Base-by-base conservation (phyloP, 257 asterid genomes). In the Prunella vulgaris region DNA sequence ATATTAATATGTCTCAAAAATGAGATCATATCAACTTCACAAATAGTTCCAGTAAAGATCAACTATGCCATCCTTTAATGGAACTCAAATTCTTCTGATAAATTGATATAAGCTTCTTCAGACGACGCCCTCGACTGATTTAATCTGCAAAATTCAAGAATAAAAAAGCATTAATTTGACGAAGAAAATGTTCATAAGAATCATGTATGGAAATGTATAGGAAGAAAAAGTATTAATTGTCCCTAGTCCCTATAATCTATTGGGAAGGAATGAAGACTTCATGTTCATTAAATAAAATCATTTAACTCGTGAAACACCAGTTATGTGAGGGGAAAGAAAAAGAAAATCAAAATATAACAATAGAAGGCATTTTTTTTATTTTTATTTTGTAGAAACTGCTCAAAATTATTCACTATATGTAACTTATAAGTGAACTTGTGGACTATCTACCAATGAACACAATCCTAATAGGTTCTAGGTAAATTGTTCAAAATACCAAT, bases 121-220 rank as follows among this genome's bases (percentile, higher is more conserved):
- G 30, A 17, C 21, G 8, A 24, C 24, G 21, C 17, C 24, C 35
- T 44, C 0, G 10, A 10, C n/a, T 32, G 69, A n/a, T 63, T 68
- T 69, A 0, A 69, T 73, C 82, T 78, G 60, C 79, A 63, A 4
- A 40, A 61, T 32, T 21, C 3, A 10, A 8, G 0, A 25, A 32
- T 61, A 60, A 8, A 0, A 5, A 3, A 48, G 21, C 54, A 48
- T 49, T 10, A 46, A n/a, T 66, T 27, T 22, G 5, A 51, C 21
- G 20, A 17, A 28, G 14, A 66, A 12, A 24, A 10, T 5, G 18
- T 20, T 30, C 4, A 30, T 3, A 8, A 27, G n/a, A n/a, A 9
- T 32, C 10, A 3, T 15, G 32, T 1, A 40, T 18, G 15, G n/a
- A n/a, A n/a, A n/a, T n/a, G n/a, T n/a, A n/a, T 10, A 30, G 44